phyloP scores from a whole-genome alignment of 768 basidiomycete species.

The Phylloporus scabripes region DNA sequence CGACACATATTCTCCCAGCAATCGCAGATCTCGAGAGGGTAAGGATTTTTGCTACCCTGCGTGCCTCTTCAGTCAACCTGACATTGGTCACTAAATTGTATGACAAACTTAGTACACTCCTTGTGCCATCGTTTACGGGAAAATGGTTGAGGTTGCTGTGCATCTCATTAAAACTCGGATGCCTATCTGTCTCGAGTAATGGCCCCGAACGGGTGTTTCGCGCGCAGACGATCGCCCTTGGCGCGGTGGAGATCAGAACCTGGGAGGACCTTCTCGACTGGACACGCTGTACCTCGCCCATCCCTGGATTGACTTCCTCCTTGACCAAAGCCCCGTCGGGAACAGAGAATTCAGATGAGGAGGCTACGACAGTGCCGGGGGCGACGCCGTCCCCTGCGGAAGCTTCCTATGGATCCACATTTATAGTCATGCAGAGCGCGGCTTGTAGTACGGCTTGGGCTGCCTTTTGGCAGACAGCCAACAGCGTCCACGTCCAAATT shows the following conservation, averaged over 20 bases:
- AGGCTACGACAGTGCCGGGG: neutral
- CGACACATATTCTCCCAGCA: neutral
- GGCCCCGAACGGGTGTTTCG: neutral
- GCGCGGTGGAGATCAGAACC: slow-evolving; percentile 6
- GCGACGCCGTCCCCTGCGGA: neutral
- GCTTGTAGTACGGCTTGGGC: neutral
- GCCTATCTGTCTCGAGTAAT: neutral
- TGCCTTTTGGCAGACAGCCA: neutral
- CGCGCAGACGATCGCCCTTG: neutral
- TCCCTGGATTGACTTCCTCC: slow-evolving; percentile 15
- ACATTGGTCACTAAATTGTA: neutral
- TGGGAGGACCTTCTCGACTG: slow-evolving; percentile 5
- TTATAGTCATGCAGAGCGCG: neutral
- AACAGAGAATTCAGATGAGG: neutral
- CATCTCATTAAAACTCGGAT: slow-evolving; percentile 3
- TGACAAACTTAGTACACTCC: neutral
- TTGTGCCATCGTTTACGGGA: neutral
- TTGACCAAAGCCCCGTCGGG: neutral
- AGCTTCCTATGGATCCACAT: neutral
- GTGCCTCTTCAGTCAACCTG: neutral
- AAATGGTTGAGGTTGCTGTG: slow-evolving; percentile 9
- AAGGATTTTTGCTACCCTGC: neutral
- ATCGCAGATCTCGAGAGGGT: neutral
- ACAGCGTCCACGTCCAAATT: neutral
- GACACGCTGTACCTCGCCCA: slow-evolving; percentile 7